These are phyloP conservation scores for Phlebiopsis flavidoalba DNA, from an alignment of 768 basidiomycete genomes.

Conservation along the genomic window DNA sequence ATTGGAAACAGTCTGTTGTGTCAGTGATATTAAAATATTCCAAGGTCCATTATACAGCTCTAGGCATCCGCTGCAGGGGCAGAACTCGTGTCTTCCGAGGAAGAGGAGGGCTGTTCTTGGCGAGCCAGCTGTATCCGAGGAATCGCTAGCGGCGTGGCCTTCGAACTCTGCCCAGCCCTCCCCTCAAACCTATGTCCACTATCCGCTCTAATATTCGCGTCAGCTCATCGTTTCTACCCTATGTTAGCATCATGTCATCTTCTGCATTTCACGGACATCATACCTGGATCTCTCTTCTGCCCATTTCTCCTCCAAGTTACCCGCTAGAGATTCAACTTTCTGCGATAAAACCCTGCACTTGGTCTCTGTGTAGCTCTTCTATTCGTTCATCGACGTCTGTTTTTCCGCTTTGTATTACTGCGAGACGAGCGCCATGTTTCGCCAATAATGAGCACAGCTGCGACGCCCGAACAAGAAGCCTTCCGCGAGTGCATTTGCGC, in stretches of 20 bases:
- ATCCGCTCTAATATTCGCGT: conserved; percentile 58
- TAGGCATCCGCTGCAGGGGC: neutral
- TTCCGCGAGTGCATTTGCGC: conserved; percentile 80
- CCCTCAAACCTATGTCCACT: conserved; percentile 61
- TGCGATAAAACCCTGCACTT: conserved; percentile 42
- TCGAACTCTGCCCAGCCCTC: conserved; percentile 64
- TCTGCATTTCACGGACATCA: neutral
- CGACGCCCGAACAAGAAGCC: conserved; percentile 80
- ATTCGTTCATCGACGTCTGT: conserved; percentile 69
- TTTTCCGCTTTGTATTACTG: conserved; percentile 62
- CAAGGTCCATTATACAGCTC: neutral
- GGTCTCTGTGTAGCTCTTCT: conserved; percentile 47
- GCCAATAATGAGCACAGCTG: conserved; percentile 65
- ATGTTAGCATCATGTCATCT: neutral
- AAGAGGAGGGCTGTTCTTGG: neutral
- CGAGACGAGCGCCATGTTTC: conserved; percentile 75
- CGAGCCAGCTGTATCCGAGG: conserved; percentile 29
- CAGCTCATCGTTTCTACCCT: conserved; percentile 59
- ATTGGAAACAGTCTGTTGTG: neutral
- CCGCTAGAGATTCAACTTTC: conserved; percentile 35
- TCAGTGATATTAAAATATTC: neutral
- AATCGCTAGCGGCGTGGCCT: conserved; percentile 47
- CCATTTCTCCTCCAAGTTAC: conserved; percentile 39
- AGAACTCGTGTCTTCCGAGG: neutral
- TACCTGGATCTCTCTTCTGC: conserved; percentile 43